Evolutionary conservation across 2,329 filamentous ascomycete genomes (phyloP).

Genomic region (Calonectria leucothoes): DNA sequence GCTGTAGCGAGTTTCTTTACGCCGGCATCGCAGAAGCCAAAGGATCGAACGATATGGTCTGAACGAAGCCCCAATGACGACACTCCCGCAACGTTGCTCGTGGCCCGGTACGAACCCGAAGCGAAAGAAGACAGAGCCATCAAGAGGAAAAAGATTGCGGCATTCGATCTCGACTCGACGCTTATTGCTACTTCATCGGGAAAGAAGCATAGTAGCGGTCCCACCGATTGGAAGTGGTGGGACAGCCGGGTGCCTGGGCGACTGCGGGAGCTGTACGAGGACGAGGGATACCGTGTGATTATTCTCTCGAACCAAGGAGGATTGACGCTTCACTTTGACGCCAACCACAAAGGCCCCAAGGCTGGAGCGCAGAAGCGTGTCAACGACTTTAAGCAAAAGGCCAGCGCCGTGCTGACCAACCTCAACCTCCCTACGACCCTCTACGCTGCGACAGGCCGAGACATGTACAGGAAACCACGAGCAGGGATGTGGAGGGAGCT

Average conservation of each 20-base stretch:
- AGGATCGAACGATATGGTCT: slow-evolving; percentile 79
- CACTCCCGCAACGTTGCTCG: slow-evolving; percentile 71
- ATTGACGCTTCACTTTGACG: slow-evolving; percentile 77
- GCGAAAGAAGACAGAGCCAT: slow-evolving; percentile 48
- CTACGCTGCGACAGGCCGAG: slow-evolving; percentile 87
- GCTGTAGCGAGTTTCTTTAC: slow-evolving; percentile 90
- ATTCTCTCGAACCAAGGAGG: slow-evolving; percentile 92
- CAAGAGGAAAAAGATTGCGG: slow-evolving; percentile 69
- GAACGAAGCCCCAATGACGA: slow-evolving; percentile 67
- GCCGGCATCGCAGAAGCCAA: slow-evolving; percentile 84
- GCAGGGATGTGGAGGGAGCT: slow-evolving; percentile 85
- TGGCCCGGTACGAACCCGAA: slow-evolving; percentile 75
- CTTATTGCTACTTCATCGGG: slow-evolving; percentile 84
- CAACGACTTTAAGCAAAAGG: slow-evolving; percentile 85
- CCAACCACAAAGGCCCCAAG: slow-evolving; percentile 75
- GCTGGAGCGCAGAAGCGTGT: slow-evolving; percentile 71
- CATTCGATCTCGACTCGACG: slow-evolving; percentile 87
- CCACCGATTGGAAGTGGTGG: slow-evolving; percentile 97
- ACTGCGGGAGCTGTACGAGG: slow-evolving; percentile 73
- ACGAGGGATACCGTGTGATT: slow-evolving; percentile 79
- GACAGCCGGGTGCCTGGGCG: slow-evolving; percentile 74
- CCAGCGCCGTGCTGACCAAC: slow-evolving; percentile 73
- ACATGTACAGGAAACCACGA: slow-evolving; percentile 88
- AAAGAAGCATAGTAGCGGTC: slow-evolving; percentile 78
- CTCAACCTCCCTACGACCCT: slow-evolving; percentile 82